A percentile compares a stretch with the other conserved stretches of the same genome.
phyloP scores from a whole-genome alignment of 2,329 filamentous ascomycete species.

The Conoideocrella luteorostrata region DNA sequence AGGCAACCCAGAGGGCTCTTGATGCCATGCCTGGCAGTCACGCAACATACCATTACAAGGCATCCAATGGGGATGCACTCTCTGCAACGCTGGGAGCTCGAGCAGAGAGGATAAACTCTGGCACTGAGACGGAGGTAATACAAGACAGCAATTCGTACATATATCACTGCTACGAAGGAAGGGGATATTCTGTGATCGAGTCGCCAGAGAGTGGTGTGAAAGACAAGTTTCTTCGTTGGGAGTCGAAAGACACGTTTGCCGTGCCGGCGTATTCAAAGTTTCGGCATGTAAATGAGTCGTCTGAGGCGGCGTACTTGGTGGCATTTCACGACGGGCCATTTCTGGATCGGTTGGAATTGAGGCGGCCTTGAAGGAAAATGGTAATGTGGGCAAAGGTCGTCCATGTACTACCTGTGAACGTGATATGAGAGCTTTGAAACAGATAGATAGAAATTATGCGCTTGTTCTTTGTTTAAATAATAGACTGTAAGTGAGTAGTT shows the following conservation, averaged over 20 bases:
- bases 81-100: conserved; percentile 40
- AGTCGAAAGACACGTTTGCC: conserved; percentile 44
- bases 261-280: conserved; percentile 46
- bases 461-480: too few relatives aligned
- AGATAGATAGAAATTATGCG: too few relatives aligned
- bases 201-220: conserved; percentile 21
- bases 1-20: conserved; percentile 30
- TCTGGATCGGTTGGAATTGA: conserved; percentile 22
- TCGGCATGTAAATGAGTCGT: conserved; percentile 34
- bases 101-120: conserved; percentile 40
- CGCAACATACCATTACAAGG: conserved; percentile 30
- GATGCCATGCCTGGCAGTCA: conserved; percentile 24
- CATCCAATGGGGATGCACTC: conserved; percentile 22
- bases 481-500: too few relatives aligned
- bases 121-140: conserved; percentile 22
- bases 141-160: conserved; percentile 44
- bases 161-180: conserved; percentile 46
- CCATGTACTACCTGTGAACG: neutral
- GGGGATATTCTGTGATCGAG: conserved; percentile 35
- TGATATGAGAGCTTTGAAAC: neutral
- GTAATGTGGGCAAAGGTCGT: neutral
- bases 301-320: conserved; percentile 25
- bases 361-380: conserved; percentile 1
- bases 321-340: conserved; percentile 28
- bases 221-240: conserved; percentile 36